A percentile compares a stretch with the other conserved stretches of the same genome.
phyloP scores from a whole-genome alignment of 495 filamentous ascomycete genomes.

The Amphirosellinia nigrospora region DNA sequence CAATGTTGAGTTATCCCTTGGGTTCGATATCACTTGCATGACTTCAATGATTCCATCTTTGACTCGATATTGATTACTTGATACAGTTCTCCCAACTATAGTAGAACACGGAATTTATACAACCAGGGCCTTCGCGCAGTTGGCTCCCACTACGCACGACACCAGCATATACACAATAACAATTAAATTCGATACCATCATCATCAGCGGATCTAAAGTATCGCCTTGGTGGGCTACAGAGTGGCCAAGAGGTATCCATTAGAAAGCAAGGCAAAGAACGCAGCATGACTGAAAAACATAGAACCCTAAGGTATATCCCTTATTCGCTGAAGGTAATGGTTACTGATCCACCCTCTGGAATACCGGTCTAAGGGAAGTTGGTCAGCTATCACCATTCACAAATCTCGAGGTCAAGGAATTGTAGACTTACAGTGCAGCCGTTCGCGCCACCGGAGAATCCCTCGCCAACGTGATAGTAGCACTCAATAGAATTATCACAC shows the following conservation, averaged over 20 bases:
- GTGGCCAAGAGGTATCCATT: conserved; percentile 40
- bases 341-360: conserved; percentile 44
- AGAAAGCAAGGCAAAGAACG: conserved; percentile 40
- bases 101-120: conserved; percentile 13
- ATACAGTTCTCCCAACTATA: neutral
- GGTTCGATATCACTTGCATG: no score
- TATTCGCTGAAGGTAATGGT: conserved; percentile 45
- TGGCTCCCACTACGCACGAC: conserved; percentile 25
- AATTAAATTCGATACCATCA: conserved; percentile 38
- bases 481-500: conserved; percentile 66
- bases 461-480: conserved; percentile 72
- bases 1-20: neutral
- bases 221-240: conserved; percentile 33
- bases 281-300: conserved; percentile 32
- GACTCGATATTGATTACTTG: neutral
- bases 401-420: neutral
- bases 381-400: conserved; percentile 29
- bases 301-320: conserved; percentile 24
- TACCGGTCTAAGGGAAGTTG: conserved; percentile 40
- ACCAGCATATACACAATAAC: conserved; percentile 44
- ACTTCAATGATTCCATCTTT: neutral
- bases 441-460: conserved; percentile 60
- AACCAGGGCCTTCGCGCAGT: neutral
- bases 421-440: conserved; percentile 73
- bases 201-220: conserved; percentile 28